Evolutionary conservation across 345 rosid genomes (phyloP), one percentile per base, ranked within the genome.

Genomic region (Euphorbia pulcherrima): DNA sequence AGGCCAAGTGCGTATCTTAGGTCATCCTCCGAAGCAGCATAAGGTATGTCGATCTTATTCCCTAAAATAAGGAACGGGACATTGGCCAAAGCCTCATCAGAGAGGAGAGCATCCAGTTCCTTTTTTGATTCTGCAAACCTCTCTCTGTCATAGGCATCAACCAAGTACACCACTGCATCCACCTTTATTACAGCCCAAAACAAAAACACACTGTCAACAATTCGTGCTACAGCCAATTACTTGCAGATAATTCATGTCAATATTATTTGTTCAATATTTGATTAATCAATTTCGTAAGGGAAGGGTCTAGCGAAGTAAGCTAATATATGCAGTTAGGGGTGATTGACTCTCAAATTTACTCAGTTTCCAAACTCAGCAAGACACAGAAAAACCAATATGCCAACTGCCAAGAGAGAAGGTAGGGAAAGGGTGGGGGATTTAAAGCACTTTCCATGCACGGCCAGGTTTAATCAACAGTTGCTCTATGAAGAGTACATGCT

Each of bases 11-110:
- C 74, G 75, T 78, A 85, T 14, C 81, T 83, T 14, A 87, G 44
- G 68, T 89, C 96, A 26, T 85, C 92, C 74, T 89, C 92, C 2
- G 96, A 89, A 2, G 88, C 88, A 18, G 96, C 96, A 56, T 87
- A 85, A 40, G 90, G 90, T 62, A 87, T 78, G 67, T 87, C 95
- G 7, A 89, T 89, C 82, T 89, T 89, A 86, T 89, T 89, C 10
- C 96, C 96, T 24, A 89, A 79, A 27, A 89, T 77, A 33, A 89
- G 90, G 62, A 87, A 89, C 0, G 92, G 90, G 6, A 81, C 96
- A 51, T 60, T 80, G 1, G 83, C 81, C 23, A 89, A 79, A 1
- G 87, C 71, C 61, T 89, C 96, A 44, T 89, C 92, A 0, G 89
- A 85, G 13, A 89, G 79, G 53, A 89, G 90, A 53, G 87, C 92